Conservation (phyloP, 2,329 filamentous ascomycete species). For the Aspergillus fischeri region DNA sequence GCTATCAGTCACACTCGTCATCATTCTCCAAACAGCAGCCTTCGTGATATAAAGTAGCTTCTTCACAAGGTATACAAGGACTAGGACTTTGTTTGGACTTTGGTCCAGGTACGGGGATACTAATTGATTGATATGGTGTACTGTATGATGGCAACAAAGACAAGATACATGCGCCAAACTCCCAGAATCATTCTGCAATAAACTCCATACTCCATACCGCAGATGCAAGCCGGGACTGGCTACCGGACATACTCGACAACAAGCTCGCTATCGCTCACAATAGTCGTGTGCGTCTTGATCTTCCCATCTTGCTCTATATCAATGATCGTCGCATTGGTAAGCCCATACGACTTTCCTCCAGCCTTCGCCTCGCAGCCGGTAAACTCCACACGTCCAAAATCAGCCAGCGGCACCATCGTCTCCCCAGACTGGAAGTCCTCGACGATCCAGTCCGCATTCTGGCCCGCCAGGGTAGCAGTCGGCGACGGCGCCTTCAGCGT, state of each 20-base stretch:
- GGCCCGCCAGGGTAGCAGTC: conserved; percentile 46
- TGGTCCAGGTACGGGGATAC: not conserved
- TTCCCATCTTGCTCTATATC: conserved; percentile 45
- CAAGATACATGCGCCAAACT: not conserved
- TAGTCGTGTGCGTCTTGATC: conserved; percentile 27
- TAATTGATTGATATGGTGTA: not conserved
- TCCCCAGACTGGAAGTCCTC: conserved; percentile 48
- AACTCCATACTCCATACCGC: not conserved
- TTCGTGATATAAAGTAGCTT: not conserved
- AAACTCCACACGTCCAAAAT: conserved; percentile 46
- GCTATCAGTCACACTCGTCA: too few relatives aligned
- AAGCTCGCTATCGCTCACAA: conserved; percentile 24
- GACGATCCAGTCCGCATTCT: conserved; percentile 62
- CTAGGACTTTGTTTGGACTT: conserved; percentile 3
- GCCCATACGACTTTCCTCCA: conserved; percentile 21
- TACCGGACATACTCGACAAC: conserved; percentile 19
- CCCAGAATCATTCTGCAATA: too few relatives aligned
- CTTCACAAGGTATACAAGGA: not conserved
- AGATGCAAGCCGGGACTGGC: too few relatives aligned
- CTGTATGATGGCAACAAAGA: not conserved
- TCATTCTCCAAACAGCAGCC: too few relatives aligned
- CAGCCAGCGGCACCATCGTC: conserved; percentile 42
- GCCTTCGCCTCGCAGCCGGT: conserved; percentile 28
- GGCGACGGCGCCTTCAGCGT: conserved; percentile 44
- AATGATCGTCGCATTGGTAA: conserved; percentile 40